Evolutionary conservation across 1,284 basidiomycete genomes (phyloP), one percentile per base, ranked within the genome.

Genomic region (Ceratobasidium theobromae): DNA sequence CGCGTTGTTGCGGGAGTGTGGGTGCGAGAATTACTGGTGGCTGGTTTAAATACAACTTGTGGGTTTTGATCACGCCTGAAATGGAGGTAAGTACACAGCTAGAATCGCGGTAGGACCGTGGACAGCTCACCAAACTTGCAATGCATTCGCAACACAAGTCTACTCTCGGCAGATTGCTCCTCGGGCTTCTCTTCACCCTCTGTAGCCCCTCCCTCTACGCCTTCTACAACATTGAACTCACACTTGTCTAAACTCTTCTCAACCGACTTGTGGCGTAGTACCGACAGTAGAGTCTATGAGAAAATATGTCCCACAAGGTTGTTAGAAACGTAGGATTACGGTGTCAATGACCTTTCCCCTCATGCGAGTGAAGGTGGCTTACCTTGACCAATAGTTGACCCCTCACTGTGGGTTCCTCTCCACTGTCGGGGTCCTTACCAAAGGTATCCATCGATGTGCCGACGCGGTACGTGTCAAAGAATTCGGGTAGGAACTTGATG

Each of bases 161-260:
- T 53, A 8, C 58, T 64, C 28, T 60, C 55, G 14, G 35, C 60
- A 91, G 76, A 72, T 81, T 86, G 73, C 85, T 88, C 75, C 90
- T 88, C 9, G 89, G 77, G 49, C 33, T 77, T 74, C 38, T 84
- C 83, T 32, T 84, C 84, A 43, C 80, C 78, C 14, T 77, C 76
- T 5, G 75, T 75, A 5, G 74, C 73, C 30, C 74, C 75, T 4
- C 77, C 74, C 9, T 69, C 72, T 8, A 75, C 74, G 11, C 82
- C 84, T 69, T 90, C 86, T 4, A 83, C 74, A 64, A 92, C 82
- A 2, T 84, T 82, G 40, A 92, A 73, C 69, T 91, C 89, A 73
- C 89, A 90, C 69, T 83, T 80, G 70, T 90, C 87, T 16, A 89
- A 85, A 0, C 83, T 79, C 72, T 88, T 91, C 70, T 91, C 90